These are phyloP conservation scores for Bombardia bombarda DNA, from an alignment of 495 filamentous ascomycete species.

Conservation along the genomic window DNA sequence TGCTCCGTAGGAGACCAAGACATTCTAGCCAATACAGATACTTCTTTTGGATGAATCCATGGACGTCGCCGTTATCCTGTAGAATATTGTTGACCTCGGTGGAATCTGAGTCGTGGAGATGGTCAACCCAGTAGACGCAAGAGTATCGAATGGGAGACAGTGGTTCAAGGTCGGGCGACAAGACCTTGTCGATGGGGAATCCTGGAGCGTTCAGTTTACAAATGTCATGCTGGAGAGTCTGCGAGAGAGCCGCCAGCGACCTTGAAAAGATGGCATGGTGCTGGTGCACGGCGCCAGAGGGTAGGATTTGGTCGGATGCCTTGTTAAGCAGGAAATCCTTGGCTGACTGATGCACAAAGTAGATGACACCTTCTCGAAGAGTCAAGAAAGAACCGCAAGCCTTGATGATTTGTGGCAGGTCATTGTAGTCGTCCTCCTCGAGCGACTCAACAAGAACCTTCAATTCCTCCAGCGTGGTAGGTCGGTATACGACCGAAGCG, in stretches of 20 bases:
- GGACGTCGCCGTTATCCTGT: slow-evolving; percentile 3
- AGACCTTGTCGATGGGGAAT: slow-evolving; percentile 6
- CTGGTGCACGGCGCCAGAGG: background rate
- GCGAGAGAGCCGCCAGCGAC: background rate
- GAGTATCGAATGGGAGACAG: slow-evolving; percentile 24
- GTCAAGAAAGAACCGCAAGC: slow-evolving; percentile 2
- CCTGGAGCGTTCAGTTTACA: slow-evolving; percentile 3
- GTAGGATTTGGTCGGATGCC: background rate
- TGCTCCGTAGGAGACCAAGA: slow-evolving; percentile 22
- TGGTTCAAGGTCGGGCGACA: slow-evolving; percentile 19
- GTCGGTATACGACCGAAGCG: slow-evolving; percentile 7
- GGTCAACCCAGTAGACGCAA: slow-evolving; percentile 31
- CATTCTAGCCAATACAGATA: slow-evolving; percentile 18
- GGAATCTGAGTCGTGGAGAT: slow-evolving; percentile 16
- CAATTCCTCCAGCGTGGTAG: slow-evolving; percentile 13
- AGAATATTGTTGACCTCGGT: background rate
- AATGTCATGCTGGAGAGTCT: background rate
- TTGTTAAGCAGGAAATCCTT: too few species aligned
- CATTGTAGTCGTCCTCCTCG: too few species aligned
- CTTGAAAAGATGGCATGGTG: slow-evolving; percentile 2
- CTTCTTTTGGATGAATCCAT: background rate
- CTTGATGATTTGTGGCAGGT: background rate
- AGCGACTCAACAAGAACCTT: slow-evolving; percentile 5
- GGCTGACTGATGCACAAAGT: background rate
- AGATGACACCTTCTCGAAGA: slow-evolving; percentile 10